These are phyloP conservation scores for Fusarium sp. DNA, from an alignment of 2,329 filamentous ascomycete genomes.

Conservation along the genomic window DNA sequence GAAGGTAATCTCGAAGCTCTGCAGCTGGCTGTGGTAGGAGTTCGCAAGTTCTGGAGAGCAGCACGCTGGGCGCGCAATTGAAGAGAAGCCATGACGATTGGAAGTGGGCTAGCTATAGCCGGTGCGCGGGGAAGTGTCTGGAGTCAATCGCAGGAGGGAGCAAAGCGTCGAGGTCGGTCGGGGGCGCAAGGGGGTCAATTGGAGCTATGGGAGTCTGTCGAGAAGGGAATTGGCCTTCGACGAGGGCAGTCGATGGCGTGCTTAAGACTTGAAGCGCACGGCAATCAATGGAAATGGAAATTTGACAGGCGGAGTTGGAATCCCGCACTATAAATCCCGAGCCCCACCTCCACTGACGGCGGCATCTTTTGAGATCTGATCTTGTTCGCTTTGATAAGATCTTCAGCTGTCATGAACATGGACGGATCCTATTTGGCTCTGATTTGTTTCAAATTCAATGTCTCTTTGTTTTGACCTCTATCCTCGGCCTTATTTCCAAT, in stretches of 20 bases:
- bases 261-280: conserved; percentile 40
- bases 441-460: background rate
- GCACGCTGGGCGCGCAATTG: conserved; percentile 48
- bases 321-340: conserved; percentile 40
- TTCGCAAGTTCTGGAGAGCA: conserved; percentile 48
- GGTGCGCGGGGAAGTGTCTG: conserved; percentile 9
- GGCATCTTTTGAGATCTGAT: conserved; percentile 12
- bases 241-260: conserved; percentile 18
- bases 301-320: conserved; percentile 46
- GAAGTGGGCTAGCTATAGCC: background rate
- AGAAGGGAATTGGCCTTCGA: conserved; percentile 12
- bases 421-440: background rate
- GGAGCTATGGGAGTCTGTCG: conserved; percentile 1
- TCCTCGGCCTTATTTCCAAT: background rate
- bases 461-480: background rate
- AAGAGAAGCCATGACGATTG: conserved; percentile 47
- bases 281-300: conserved; percentile 46
- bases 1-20: conserved; percentile 29
- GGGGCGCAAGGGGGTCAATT: background rate
- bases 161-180: conserved; percentile 1
- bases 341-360: conserved; percentile 31
- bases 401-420: background rate
- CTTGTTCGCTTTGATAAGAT: conserved; percentile 10
- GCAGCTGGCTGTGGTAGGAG: conserved; percentile 30
- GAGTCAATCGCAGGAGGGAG: conserved; percentile 20